Evolutionary conservation across 1,284 basidiomycete species (phyloP).

Genomic region (Pseudozyma hubeiensis): DNA sequence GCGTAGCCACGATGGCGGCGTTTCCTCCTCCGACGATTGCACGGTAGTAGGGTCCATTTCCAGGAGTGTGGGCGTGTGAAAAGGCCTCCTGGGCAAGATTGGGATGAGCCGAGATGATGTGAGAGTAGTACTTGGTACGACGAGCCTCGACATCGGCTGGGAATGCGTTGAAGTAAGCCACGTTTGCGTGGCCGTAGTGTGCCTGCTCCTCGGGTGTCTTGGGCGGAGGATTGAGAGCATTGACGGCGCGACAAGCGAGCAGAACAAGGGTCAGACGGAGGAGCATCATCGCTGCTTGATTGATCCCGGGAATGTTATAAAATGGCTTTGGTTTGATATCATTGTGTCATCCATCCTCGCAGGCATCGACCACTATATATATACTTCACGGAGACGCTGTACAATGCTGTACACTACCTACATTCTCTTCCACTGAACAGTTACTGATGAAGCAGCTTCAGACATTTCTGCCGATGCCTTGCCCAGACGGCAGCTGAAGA

Average conservation of each 20-base stretch:
- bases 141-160: neutral
- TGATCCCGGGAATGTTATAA: no score
- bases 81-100: conserved; percentile 10
- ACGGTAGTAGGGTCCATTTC: conserved; percentile 13
- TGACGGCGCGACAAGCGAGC: neutral
- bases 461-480: no score
- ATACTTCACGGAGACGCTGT: no score
- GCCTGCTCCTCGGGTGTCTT: neutral
- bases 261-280: no score
- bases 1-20: conserved; percentile 5
- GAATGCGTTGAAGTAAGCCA: neutral
- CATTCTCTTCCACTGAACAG: no score
- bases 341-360: no score
- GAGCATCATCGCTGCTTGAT: no score
- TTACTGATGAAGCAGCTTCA: no score
- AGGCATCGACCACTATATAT: no score
- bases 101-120: conserved; percentile 4
- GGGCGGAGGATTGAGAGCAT: neutral
- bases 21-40: neutral
- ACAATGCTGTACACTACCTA: no score
- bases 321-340: no score
- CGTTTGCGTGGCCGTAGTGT: neutral
- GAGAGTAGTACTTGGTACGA: neutral
- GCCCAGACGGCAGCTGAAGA: no score
- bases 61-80: neutral